Evolutionary conservation across 805 yeast genomes (phyloP).

Genomic region (Cyberlindnera mississippiensis): DNA sequence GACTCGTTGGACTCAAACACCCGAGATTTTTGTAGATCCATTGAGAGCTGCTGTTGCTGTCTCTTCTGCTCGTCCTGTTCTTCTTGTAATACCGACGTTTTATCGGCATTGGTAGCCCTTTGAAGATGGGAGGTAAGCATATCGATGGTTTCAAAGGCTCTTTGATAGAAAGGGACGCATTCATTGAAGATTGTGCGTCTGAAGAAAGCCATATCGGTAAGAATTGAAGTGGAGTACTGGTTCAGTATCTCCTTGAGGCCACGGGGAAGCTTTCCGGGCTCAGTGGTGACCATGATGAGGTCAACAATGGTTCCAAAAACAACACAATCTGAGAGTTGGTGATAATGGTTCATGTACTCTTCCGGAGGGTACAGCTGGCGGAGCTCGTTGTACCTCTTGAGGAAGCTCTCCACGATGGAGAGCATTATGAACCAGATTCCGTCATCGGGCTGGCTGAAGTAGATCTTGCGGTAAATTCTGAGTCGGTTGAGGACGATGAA

Average conservation of each 20-base stretch:
- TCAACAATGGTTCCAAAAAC: slow-evolving; percentile 13
- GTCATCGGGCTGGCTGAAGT: slow-evolving; percentile 12
- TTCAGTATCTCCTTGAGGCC: slow-evolving; percentile 13
- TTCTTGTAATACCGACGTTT: neutral
- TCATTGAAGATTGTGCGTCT: slow-evolving; percentile 16
- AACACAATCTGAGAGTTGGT: slow-evolving; percentile 14
- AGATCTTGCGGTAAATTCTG: slow-evolving; percentile 17
- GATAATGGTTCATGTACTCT: slow-evolving; percentile 13
- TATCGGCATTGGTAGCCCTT: too few relatives aligned
- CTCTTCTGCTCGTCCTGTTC: slow-evolving; percentile 5
- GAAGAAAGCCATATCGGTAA: slow-evolving; percentile 13
- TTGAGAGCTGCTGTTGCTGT: slow-evolving; percentile 8
- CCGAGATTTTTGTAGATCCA: slow-evolving; percentile 14
- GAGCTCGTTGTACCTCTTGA: slow-evolving; percentile 19
- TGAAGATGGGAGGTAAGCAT: slow-evolving; percentile 2
- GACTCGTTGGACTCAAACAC: slow-evolving; percentile 21
- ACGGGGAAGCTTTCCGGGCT: slow-evolving; percentile 15
- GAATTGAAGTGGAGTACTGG: slow-evolving; percentile 10
- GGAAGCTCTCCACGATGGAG: slow-evolving; percentile 22
- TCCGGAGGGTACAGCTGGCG: slow-evolving; percentile 14
- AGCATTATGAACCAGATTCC: slow-evolving; percentile 22
- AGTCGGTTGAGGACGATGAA: slow-evolving; percentile 15
- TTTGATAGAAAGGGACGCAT: slow-evolving; percentile 17
- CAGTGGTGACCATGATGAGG: slow-evolving; percentile 12
- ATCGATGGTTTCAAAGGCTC: slow-evolving; percentile 13